Percentiles rank a stretch among this genome's conserved stretches.
These are phyloP conservation scores for Penicillium palitans DNA, from an alignment of 2,329 filamentous ascomycete genomes.

Conservation along the genomic window DNA sequence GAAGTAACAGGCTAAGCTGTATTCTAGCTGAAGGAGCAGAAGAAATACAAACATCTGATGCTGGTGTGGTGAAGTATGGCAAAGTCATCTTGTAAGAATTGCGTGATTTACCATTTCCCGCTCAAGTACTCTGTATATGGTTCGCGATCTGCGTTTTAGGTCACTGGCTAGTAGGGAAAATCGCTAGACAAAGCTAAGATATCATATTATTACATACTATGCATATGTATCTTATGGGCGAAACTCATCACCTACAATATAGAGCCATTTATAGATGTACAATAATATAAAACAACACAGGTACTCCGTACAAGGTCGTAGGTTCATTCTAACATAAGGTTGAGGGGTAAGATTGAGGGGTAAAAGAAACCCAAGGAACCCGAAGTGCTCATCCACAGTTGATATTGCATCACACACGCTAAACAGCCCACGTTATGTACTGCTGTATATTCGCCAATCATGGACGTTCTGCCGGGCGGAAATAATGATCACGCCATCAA, in stretches of 20 bases:
- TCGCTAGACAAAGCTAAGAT: background rate
- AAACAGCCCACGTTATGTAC: conserved; percentile 26
- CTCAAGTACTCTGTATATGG: background rate
- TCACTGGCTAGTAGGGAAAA: background rate
- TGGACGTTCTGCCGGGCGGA: conserved; percentile 32
- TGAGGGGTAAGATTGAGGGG: background rate
- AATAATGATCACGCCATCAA: conserved; percentile 28
- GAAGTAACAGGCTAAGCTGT: background rate
- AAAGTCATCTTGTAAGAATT: background rate
- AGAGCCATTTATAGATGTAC: background rate
- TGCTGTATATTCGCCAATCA: conserved; percentile 29
- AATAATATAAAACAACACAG: background rate
- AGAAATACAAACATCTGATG: background rate
- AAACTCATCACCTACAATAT: background rate
- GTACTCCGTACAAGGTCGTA: background rate
- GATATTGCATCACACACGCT: conserved; percentile 14
- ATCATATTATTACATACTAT: no score
- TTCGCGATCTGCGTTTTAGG: background rate
- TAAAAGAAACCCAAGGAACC: background rate
- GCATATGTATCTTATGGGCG: no score
- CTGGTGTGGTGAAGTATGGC: background rate
- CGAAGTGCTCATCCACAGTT: conserved; percentile 1
- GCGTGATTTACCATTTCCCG: background rate
- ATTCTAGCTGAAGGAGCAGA: no score
- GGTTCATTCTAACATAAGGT: background rate